Evolutionary conservation across 345 rosid genomes (phyloP), one percentile per base, ranked within the genome.

Genomic region (Melaleuca alternifolia): DNA sequence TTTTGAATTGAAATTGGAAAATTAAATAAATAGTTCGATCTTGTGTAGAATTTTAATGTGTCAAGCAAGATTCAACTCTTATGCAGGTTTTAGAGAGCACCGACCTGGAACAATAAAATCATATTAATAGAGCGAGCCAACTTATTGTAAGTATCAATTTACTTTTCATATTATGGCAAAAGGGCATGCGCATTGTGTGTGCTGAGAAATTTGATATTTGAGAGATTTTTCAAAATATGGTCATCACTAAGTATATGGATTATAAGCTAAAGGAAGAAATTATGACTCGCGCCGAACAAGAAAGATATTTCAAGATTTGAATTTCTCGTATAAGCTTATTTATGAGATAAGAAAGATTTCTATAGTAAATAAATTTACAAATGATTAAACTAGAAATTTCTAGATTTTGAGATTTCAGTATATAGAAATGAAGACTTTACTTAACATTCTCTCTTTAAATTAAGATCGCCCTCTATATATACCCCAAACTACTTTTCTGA

Each of bases 261-360:
- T n/a, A 59, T 59, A 12, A 28, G n/a, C 18, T 0, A 13, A n/a
- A 12, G 37, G 71, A 59, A 59, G 71, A 59, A 59, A 59, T 59
- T 26, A n/a, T 59, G 8, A 12, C 37, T 6, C 0, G 3, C 15
- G 7, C 14, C 33, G 15, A 3, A n/a, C 71, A 0, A 59, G 9
- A 59, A 59, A 59, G 18, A 59, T n/a, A 59, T 59, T 59, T 59
- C 37, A 4, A n/a, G 18, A 59, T 59, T 0, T 8, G 5, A 15
- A 59, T n/a, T 59, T 59, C 14, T n/a, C 71, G n/a, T 59, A n/a
- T n/a, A n/a, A 30, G 15, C 71, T 59, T 12, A n/a, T n/a, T 59
- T 59, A n/a, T 0, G 1, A n/a, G 16, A 59, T 59, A 59, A 16
- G n/a, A 59, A 26, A 59, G 71, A 59, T 11, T 59, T 14, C 15